Evolutionary conservation across 768 basidiomycete genomes (phyloP), one percentile per base, ranked within the genome.

Genomic region (Tricholoma flavovirens): DNA sequence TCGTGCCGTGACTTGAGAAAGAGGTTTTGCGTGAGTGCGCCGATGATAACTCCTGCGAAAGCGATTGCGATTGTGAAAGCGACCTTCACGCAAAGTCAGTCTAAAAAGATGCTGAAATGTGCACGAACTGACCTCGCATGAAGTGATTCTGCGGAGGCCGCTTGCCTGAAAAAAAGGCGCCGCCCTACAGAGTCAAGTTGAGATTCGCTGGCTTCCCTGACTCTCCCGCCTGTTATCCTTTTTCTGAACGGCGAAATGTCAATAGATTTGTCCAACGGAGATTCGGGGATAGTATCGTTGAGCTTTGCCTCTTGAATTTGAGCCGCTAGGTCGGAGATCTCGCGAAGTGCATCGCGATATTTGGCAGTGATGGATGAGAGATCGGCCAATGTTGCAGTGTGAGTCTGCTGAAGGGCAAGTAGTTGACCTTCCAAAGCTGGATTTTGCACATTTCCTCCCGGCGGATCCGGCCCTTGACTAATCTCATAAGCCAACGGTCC

Each of bases 31-130:
- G 89, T 76, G 85, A 90, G 67, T 86, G 87, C 75, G 75, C 89
- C 77, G 87, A 93, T 63, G 86, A 93, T 62, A 93, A 82, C 81
- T 92, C 93, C 93, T 98, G 94, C 77, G 94, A 95, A 64, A 96
- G 86, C 80, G 94, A 96, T 78, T 87, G 83, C 71, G 93, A 94
- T 74, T 90, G 90, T 76, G 90, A 92, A 62, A 87, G 83, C 84
- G 92, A 93, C 82, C 90, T 91, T 55, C 57, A 56, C 50, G 50
- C 38, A 17, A 30, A 29, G 53, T 53, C 54, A 51, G 38, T 63
- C 57, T 33, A 53, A 21, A 43, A 49, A 54, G 36, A 56, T 48
- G 59, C 51, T 50, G 54, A 33, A 30, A 56, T 43, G 43, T 15
- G 21, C 24, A 55, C 24, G 35, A 52, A 66, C 68, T 62, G 71